Base-by-base conservation (phyloP, 2,329 filamentous ascomycete species). In the Chaetomium globosum region DNA sequence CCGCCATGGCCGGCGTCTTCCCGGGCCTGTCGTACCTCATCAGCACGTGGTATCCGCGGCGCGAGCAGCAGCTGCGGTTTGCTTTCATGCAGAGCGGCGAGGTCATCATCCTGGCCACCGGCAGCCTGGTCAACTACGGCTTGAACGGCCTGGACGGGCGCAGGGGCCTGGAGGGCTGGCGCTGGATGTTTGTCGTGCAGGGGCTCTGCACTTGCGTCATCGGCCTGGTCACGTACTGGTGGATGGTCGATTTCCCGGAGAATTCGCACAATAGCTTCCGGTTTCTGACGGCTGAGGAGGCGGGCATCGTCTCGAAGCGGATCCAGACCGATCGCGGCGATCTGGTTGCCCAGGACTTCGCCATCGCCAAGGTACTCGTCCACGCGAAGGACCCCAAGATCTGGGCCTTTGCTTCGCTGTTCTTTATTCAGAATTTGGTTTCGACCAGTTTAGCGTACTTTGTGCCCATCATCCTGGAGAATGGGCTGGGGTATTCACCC, bases 181-280 rank as follows among this genome's bases (percentile, higher is more conserved):
- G 86, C 31, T 90, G 85, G 80, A 90, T 90, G 86, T 90, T 87
- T 69, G 74, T 89, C 0, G 85, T 90, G 0, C 87, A 90, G 70
- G 87, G 88, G 0, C 71, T 84, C 10, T 85, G 90, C 69, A 82
- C 87, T 4, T 81, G 81, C 65, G 75, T 86, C 26, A 76, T 90
- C 23, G 87, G 87, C 3, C 70, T 88, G 33, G 65, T 81, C 13
- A 89, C 87, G 0, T 89, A 87, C 71, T 88, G 86, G 80, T 90
- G 87, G 87, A 89, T 90, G 77, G 80, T 89, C 51, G 87, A 89
- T 71, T 90, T 90, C 67, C 87, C 87, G 0, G 87, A 90, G 69
- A 80, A 85, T 30, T 80, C 85, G 0, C 79, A 85, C 60, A 76
- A 76, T 13, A 87, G 83, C 59, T 83, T 86, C 68, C 78, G 74